Conservation (phyloP, 805 yeast genomes). For the Maudiozyma saulgeensis region DNA sequence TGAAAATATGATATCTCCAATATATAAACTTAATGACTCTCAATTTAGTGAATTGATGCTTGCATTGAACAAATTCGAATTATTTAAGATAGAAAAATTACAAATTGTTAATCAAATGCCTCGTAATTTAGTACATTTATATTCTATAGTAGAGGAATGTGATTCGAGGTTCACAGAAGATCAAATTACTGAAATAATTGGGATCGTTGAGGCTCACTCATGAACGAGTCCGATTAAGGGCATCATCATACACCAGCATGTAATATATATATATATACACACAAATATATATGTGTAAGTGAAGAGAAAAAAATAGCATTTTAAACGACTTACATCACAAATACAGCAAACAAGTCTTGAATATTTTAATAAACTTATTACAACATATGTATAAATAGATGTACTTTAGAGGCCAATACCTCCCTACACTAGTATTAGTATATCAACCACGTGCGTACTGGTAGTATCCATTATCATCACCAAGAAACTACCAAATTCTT, state of each 20-base stretch:
- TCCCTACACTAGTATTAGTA: too few species aligned
- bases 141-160: slow-evolving; percentile 82
- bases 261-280: background rate
- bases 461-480: too few species aligned
- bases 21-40: slow-evolving; percentile 22
- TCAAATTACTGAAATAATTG: slow-evolving; percentile 49
- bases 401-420: too few species aligned
- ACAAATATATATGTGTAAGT: background rate
- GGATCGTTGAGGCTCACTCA: slow-evolving; percentile 38
- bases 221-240: background rate
- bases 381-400: too few species aligned
- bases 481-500: too few species aligned
- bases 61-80: slow-evolving; percentile 33
- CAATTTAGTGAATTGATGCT: slow-evolving; percentile 26
- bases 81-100: slow-evolving; percentile 75
- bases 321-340: background rate
- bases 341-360: too few species aligned
- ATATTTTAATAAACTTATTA: too few species aligned
- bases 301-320: background rate
- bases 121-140: slow-evolving; percentile 65
- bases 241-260: background rate
- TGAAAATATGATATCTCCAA: slow-evolving; percentile 13
- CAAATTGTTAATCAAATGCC: slow-evolving; percentile 82
- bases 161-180: slow-evolving; percentile 74
- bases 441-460: too few species aligned